Evolutionary conservation across 495 filamentous ascomycete genomes (phyloP), one percentile per base, ranked within the genome.

Genomic region (Amorphotheca resinae): DNA sequence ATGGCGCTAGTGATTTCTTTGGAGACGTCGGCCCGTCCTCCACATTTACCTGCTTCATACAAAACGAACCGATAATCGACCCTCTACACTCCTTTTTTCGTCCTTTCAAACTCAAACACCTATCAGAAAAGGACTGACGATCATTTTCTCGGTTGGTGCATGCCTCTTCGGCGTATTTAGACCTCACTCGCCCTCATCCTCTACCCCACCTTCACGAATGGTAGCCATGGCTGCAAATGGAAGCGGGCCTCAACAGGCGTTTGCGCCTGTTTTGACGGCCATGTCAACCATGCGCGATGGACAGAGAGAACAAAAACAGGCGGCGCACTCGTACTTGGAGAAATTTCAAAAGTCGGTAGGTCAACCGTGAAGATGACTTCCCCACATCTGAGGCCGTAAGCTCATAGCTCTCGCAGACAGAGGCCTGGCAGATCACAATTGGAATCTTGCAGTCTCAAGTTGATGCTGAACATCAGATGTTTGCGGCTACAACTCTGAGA

Each of bases 261-360:
- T 93, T 64, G 76, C 74, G 56, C 82, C 84, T 52, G 84, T 99
- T 49, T 72, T 95, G 52, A 74, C 76, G 52, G 93, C 93, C 45
- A 74, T 95, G 66, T 69, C 77, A 58, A 93, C 87, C 45, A 93
- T 99, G 85, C 81, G 84, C 61, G 85, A 82, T 66, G 80, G 79
- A 48, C 75, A 87, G 54, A 72, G 79, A 56, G 66, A 77, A 25
- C 80, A 89, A 62, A 99, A 96, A 66, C 76, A 80, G 59, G 77
- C 81, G 56, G 91, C 91, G 28, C 82, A 91, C 59, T 77, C 88
- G 52, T 96, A 79, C 61, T 73, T 99, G 39, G 85, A 91, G 65
- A 78, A 78, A 45, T 99, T 95, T 68, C 91, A 99, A 76, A 99
- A 96, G 74, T 94, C 91, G 56, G 89, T 95, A 63, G 46, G 87